A percentile compares a stretch with the other conserved stretches of the same genome.
Evolutionary conservation across 495 filamentous ascomycete species (phyloP).

Genomic region (Xylaria curta): DNA sequence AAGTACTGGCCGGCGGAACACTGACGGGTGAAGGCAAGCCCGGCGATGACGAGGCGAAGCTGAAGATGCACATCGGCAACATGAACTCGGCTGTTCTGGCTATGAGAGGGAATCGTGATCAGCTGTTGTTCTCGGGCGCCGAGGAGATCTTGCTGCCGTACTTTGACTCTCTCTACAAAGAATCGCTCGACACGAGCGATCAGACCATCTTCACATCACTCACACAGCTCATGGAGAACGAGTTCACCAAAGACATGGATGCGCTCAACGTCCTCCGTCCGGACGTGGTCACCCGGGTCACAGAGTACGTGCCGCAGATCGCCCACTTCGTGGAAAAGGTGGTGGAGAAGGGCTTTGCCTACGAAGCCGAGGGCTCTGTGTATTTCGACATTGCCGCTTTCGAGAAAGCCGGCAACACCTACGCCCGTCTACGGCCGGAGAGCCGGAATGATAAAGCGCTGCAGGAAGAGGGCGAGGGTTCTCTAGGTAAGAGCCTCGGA

Average conservation of each 20-base stretch:
- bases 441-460: constrained; percentile 82
- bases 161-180: constrained; percentile 77
- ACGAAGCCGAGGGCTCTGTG: constrained; percentile 84
- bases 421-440: constrained; percentile 87
- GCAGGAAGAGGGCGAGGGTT: constrained; percentile 88
- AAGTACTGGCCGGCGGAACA: constrained; percentile 67
- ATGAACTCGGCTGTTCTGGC: constrained; percentile 66
- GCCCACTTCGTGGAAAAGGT: constrained; percentile 72
- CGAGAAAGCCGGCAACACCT: constrained; percentile 80
- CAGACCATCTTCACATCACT: constrained; percentile 75
- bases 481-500: constrained; percentile 70
- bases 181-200: constrained; percentile 75
- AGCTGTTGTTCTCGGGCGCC: constrained; percentile 49
- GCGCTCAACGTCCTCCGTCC: constrained; percentile 85
- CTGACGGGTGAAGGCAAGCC: constrained; percentile 65
- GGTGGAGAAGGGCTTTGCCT: constrained; percentile 84
- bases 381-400: constrained; percentile 94
- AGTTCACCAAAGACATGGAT: constrained; percentile 85
- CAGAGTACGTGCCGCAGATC: constrained; percentile 87
- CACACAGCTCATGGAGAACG: constrained; percentile 79
- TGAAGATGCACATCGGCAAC: constrained; percentile 92
- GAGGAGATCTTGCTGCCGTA: constrained; percentile 82
- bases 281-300: constrained; percentile 83
- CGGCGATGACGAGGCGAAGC: constrained; percentile 78
- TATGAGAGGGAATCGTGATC: constrained; percentile 50